These are phyloP conservation scores for Cercospora sp. DNA, from an alignment of 2,329 filamentous ascomycete genomes.

Conservation along the genomic window DNA sequence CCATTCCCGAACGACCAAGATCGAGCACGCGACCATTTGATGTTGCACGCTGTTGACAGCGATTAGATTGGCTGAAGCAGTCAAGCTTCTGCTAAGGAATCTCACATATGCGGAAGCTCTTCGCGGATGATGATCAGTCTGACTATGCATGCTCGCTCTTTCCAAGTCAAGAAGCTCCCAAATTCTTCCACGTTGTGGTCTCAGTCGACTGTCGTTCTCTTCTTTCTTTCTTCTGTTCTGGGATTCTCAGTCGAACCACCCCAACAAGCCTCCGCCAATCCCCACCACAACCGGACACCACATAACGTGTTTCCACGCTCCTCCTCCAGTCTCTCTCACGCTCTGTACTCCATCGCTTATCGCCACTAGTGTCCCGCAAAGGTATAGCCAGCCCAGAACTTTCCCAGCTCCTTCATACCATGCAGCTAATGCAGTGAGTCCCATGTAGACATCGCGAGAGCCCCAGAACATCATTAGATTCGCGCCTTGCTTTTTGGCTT, in stretches of 20 bases:
- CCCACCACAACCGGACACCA: constrained; percentile 13
- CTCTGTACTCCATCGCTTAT: constrained; percentile 15
- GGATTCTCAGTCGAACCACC: constrained; percentile 16
- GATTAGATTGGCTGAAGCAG: no score
- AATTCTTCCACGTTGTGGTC: no score
- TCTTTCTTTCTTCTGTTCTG: no score
- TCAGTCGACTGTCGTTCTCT: no score
- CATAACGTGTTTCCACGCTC: constrained; percentile 15
- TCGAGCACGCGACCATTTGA: no score
- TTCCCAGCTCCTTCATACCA: constrained; percentile 6
- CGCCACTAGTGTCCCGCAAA: constrained; percentile 3
- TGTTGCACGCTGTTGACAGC: no score
- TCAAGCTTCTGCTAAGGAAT: no score
- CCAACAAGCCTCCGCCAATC: constrained; percentile 13
- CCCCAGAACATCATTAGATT: constrained; percentile 17
- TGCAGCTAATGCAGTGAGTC: constrained; percentile 3
- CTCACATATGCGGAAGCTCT: no score
- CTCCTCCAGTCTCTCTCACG: constrained; percentile 12
- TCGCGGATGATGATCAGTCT: no score
- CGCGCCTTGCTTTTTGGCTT: not conserved
- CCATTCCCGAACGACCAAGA: no score
- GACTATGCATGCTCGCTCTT: no score
- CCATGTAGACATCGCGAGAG: constrained; percentile 16
- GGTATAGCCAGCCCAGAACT: constrained; percentile 6
- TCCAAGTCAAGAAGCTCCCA: no score